phyloP scores from a whole-genome alignment of 106 monocot species.

The Dactylorhiza incarnata region DNA sequence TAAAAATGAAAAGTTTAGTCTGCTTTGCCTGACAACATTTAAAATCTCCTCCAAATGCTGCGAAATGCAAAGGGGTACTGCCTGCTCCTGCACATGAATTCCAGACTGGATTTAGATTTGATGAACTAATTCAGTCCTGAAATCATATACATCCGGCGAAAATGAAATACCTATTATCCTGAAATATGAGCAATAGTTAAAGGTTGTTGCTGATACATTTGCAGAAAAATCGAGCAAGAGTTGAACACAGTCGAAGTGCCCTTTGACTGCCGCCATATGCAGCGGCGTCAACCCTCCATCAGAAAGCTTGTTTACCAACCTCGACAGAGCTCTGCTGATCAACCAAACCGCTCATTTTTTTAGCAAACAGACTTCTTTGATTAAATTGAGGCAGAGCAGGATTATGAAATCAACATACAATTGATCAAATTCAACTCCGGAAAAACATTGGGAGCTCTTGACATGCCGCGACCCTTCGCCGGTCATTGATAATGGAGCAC shows the following conservation, averaged over 20 bases:
- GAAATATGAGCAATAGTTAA: conserved; percentile 37
- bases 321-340: conserved; percentile 39
- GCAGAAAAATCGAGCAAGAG: conserved; percentile 63
- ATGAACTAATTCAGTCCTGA: background rate
- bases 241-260: conserved; percentile 67
- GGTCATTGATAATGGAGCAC: background rate
- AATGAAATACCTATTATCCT: conserved; percentile 48
- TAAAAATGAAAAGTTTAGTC: background rate
- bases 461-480: background rate
- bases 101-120: background rate
- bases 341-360: background rate
- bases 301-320: conserved; percentile 57
- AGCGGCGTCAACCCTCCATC: conserved; percentile 74
- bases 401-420: background rate
- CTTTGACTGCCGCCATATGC: conserved; percentile 70
- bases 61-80: conserved; percentile 90
- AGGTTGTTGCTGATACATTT: conserved; percentile 38
- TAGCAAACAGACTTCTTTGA: too few species aligned
- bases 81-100: conserved; percentile 52
- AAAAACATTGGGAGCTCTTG: conserved; percentile 16
- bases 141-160: background rate
- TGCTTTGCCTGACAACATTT: conserved; percentile 79
- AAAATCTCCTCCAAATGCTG: conserved; percentile 63
- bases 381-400: background rate
- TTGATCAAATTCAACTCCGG: conserved; percentile 15